These are phyloP conservation scores for Moricandia arvensis DNA, from an alignment of 345 rosid species.

Conservation along the genomic window DNA sequence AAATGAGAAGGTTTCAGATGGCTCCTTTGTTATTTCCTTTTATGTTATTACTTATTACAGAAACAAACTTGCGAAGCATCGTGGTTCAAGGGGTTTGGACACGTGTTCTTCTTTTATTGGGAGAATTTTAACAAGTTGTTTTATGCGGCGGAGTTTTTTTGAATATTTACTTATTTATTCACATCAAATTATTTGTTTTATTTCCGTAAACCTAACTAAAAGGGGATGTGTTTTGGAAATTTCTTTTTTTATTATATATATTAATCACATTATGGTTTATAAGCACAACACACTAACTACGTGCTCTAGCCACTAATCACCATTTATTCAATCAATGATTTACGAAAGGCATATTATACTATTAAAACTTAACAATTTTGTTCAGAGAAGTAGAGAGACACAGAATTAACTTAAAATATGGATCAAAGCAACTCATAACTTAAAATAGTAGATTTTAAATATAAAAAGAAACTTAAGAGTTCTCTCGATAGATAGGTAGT, in stretches of 20 bases:
- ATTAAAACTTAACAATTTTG: not conserved
- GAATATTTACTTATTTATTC: not conserved
- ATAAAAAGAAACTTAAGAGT: not conserved
- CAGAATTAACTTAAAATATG: not conserved
- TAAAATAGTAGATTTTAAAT: not conserved
- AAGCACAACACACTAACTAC: not conserved
- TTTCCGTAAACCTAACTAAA: not conserved
- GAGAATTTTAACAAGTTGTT: not conserved
- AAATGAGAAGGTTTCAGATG: slow-evolving; percentile 26
- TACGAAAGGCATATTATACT: not conserved
- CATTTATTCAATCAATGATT: not conserved
- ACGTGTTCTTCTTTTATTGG: slow-evolving; percentile 17
- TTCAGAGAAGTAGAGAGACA: not conserved
- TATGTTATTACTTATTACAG: not conserved
- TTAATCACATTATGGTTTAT: not conserved
- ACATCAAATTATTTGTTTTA: not conserved
- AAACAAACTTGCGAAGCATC: slow-evolving; percentile 17
- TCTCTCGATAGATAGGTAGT: not conserved
- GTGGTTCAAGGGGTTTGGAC: slow-evolving; percentile 1
- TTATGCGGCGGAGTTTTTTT: not conserved
- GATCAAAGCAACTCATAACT: not conserved
- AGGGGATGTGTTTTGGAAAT: not conserved
- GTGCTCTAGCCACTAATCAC: not conserved
- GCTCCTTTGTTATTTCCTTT: not conserved
- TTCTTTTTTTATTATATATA: too few species aligned